A percentile compares a stretch with the other conserved stretches of the same genome.
Evolutionary conservation across 2,329 filamentous ascomycete genomes (phyloP).

Genomic region (Fusarium chaquense): DNA sequence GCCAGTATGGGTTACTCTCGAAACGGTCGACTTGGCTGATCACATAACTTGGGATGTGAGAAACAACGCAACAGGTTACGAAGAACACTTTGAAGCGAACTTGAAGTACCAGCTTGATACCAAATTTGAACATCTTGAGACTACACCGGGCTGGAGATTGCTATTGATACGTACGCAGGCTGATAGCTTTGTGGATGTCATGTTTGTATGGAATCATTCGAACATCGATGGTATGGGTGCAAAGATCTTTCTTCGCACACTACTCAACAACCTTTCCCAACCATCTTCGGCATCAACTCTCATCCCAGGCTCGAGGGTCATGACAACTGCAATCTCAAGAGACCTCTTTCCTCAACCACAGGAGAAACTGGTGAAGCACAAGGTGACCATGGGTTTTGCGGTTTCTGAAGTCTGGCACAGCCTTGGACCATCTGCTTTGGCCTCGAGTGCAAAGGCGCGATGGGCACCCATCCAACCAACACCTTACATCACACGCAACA

Average conservation of each 20-base stretch:
- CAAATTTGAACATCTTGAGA: neutral
- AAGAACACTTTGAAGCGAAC: neutral
- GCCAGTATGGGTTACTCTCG: conserved; percentile 3
- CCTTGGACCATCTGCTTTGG: neutral
- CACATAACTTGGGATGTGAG: conserved; percentile 9
- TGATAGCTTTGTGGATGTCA: neutral
- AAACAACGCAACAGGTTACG: neutral
- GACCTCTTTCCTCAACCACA: conserved; percentile 10
- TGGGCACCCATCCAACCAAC: conserved; percentile 4
- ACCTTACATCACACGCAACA: neutral
- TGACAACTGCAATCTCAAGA: neutral
- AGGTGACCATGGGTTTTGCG: neutral
- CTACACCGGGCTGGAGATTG: conserved; percentile 3
- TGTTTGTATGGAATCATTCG: conserved; percentile 9
- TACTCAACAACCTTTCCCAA: neutral
- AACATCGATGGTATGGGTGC: neutral
- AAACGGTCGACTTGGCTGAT: neutral
- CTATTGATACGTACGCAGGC: neutral
- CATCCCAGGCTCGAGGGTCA: neutral
- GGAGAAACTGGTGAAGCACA: conserved; percentile 11
- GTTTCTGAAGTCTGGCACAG: conserved; percentile 10
- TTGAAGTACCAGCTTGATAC: conserved; percentile 5
- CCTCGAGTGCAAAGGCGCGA: neutral
- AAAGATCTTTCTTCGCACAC: conserved; percentile 7
- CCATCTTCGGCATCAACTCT: neutral